Evolutionary conservation across 2,329 filamentous ascomycete genomes (phyloP).

Genomic region (Cytospora mali): DNA sequence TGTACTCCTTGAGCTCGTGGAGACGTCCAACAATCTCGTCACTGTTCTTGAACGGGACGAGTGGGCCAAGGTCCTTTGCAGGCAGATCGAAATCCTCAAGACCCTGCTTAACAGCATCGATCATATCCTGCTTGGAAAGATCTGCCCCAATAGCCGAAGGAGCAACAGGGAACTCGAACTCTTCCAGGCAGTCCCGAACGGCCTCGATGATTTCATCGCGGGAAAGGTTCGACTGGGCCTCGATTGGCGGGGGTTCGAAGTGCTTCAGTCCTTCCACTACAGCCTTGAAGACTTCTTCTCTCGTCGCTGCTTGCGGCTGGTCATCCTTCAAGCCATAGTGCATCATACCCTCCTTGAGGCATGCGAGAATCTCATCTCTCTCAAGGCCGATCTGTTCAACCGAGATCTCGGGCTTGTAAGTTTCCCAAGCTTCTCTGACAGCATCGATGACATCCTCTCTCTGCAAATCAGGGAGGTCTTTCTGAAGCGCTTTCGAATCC

Average conservation of each 20-base stretch:
- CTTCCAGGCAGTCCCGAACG: constrained; percentile 83
- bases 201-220: constrained; percentile 82
- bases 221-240: constrained; percentile 69
- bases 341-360: constrained; percentile 81
- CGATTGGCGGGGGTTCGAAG: constrained; percentile 73
- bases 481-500: constrained; percentile 57
- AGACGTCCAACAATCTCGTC: constrained; percentile 58
- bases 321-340: constrained; percentile 66
- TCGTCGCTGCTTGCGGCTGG: constrained; percentile 63
- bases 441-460: constrained; percentile 85
- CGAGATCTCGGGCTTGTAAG: constrained; percentile 91
- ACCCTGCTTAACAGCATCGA: constrained; percentile 62
- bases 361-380: constrained; percentile 84
- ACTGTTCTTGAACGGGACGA: constrained; percentile 40
- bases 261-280: constrained; percentile 85
- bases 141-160: constrained; percentile 56
- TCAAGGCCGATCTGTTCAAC: constrained; percentile 89
- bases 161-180: constrained; percentile 74
- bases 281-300: constrained; percentile 82
- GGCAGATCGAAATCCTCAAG: constrained; percentile 34
- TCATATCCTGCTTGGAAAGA: constrained; percentile 64
- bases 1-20: constrained; percentile 65
- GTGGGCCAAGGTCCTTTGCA: constrained; percentile 12
- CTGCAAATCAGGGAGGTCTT: constrained; percentile 57
- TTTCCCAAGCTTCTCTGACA: constrained; percentile 89